These are phyloP conservation scores for Berkeleyomyces rouxiae DNA, from an alignment of 2,329 filamentous ascomycete genomes.

Conservation along the genomic window DNA sequence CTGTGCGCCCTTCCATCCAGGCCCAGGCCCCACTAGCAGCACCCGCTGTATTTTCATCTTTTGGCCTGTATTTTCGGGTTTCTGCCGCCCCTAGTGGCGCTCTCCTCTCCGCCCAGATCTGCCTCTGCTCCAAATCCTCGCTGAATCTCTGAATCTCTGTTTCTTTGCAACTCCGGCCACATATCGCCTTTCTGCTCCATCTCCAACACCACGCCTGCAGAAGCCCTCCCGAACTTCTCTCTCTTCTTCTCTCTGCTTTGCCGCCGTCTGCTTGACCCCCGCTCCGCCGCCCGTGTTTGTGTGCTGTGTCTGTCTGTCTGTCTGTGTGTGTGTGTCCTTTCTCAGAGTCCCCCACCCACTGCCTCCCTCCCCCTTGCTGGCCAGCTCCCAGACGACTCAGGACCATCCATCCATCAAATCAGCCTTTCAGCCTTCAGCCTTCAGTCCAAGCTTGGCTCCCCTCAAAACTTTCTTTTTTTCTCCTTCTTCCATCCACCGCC, in stretches of 20 bases:
- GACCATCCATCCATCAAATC: neutral
- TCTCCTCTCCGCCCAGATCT: too few species aligned
- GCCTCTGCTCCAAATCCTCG: too few species aligned
- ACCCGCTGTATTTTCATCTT: too few species aligned
- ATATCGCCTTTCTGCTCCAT: too few species aligned
- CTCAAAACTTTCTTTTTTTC: slow-evolving; percentile 4
- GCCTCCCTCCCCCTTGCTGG: neutral
- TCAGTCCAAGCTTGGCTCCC: slow-evolving; percentile 14
- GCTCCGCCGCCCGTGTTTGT: slow-evolving; percentile 8
- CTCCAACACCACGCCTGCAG: too few species aligned
- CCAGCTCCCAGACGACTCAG: neutral
- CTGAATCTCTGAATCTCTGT: too few species aligned
- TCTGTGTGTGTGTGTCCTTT: slow-evolving; percentile 3
- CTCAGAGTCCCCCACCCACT: neutral
- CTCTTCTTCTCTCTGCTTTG: neutral
- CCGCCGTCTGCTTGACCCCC: neutral
- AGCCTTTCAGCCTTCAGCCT: slow-evolving; percentile 13
- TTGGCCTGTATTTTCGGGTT: too few species aligned
- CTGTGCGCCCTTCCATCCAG: too few species aligned
- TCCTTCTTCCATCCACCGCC: slow-evolving; percentile 10
- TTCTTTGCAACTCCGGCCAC: too few species aligned
- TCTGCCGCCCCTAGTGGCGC: too few species aligned
- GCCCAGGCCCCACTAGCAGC: too few species aligned
- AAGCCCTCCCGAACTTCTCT: too few species aligned
- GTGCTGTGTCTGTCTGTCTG: slow-evolving; percentile 13